Evolutionary conservation across 2,329 filamentous ascomycete genomes (phyloP), one percentile per base, ranked within the genome.

Genomic region (Hypoxylon sp.): DNA sequence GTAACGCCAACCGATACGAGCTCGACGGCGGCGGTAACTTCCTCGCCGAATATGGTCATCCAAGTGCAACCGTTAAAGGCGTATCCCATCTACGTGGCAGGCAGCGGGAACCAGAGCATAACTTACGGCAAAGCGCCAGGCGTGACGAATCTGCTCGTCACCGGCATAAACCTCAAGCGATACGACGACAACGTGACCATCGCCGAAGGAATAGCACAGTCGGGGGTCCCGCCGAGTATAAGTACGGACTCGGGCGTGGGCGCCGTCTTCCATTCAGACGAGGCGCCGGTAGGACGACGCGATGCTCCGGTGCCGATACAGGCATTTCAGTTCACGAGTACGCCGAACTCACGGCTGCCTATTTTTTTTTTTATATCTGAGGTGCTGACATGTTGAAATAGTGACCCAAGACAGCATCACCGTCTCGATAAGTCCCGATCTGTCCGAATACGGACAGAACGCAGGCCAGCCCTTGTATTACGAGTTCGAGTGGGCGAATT

Each of bases 401-500:
- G 47, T 40, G 17, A 40, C 38, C n/a, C 17, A 58, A 13, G 26
- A 58, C 8, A 63, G 8, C 21, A 21, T 69, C 17, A 48, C 20
- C n/a, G 48, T 69, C 6, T 13, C 26, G 11, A 55, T 55, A 37
- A 13, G 17, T 42, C 10, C 8, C 3, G 41, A 26, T 3, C 1
- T 21, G 8, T 17, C 18, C 2, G 18, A 38, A 4, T 48, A 57
- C 20, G 29, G 46, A 8, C 37, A 3, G 17, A 50, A 55, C 13
- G 8, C 58, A 3, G 48, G 51, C 17, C 1, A 45, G 23, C 54
- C 63, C 3, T 43, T 69, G 43, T 70, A 68, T 51, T 42, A 67
- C 11, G 58, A 70, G 33, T 62, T 64, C 26, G 35, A 61, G 31
- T 70, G 68, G 68, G 17, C 48, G 2, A 66, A 62, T n/a, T 48